A percentile compares a stretch with the other conserved stretches of the same genome.
These are phyloP conservation scores for Fusarium sp. DNA, from an alignment of 2,329 filamentous ascomycete genomes.

Conservation along the genomic window DNA sequence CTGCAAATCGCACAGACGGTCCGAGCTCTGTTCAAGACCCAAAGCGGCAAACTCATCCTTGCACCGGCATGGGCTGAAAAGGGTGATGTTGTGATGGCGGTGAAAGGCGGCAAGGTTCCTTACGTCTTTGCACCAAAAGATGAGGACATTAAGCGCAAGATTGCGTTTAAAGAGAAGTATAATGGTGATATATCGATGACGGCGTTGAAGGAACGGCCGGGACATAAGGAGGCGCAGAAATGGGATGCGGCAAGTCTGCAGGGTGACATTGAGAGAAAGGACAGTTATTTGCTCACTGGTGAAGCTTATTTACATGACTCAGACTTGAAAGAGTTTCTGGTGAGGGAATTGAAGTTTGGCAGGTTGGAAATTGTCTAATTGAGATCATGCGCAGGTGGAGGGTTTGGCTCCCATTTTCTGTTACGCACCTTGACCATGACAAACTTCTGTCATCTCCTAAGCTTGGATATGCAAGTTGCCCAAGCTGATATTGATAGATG, in stretches of 20 bases:
- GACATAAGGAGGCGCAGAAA: not conserved
- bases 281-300: not conserved
- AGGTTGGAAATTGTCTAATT: not conserved
- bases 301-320: not conserved
- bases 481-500: not conserved
- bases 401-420: not conserved
- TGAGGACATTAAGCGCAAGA: not conserved
- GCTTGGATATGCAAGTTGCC: not conserved
- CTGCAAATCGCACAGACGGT: not conserved
- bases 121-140: not conserved
- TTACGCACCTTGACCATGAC: not conserved
- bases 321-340: not conserved
- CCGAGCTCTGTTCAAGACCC: not conserved
- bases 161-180: not conserved
- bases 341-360: not conserved
- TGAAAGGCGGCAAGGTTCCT: slow-evolving; percentile 1
- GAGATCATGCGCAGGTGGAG: not conserved
- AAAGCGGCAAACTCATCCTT: not conserved
- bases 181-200: not conserved
- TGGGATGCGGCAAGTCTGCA: not conserved
- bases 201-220: not conserved
- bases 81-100: not conserved
- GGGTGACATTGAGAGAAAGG: not conserved
- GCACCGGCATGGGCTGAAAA: slow-evolving; percentile 6
- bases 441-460: not conserved